Evolutionary conservation across 2,329 filamentous ascomycete genomes (phyloP).

Genomic region (Diaporthe sp.): DNA sequence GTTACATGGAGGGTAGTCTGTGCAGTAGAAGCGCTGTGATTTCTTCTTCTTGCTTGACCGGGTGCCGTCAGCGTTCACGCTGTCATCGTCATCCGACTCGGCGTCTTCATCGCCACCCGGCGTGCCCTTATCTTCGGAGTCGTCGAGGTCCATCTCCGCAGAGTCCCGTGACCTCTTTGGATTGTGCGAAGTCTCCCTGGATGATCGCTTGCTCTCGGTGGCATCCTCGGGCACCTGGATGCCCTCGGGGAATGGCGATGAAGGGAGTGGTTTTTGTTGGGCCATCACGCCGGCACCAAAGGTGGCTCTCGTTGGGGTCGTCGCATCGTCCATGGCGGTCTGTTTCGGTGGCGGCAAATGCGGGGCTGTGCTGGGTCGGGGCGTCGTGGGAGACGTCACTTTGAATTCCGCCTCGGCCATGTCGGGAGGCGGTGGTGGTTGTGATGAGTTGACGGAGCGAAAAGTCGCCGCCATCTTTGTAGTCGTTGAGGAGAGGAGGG

Average conservation of each 20-base stretch:
- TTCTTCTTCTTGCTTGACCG: conserved; percentile 94
- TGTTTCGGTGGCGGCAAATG: conserved; percentile 34
- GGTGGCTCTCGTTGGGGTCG: conserved; percentile 72
- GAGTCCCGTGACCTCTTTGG: conserved; percentile 71
- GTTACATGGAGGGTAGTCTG: conserved; percentile 92
- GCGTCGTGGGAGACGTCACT: conserved; percentile 52
- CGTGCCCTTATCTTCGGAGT: conserved; percentile 73
- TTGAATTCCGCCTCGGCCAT: conserved; percentile 62
- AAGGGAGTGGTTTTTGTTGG: conserved; percentile 64
- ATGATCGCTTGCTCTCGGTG: conserved; percentile 55
- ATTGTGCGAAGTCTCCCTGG: conserved; percentile 68
- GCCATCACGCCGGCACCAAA: conserved; percentile 55
- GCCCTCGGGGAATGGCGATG: conserved; percentile 61
- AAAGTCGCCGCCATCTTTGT: conserved; percentile 65
- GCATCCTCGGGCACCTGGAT: conserved; percentile 57
- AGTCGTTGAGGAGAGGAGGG: not conserved
- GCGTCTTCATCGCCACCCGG: conserved; percentile 57
- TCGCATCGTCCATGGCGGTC: conserved; percentile 55
- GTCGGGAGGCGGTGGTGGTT: conserved; percentile 51
- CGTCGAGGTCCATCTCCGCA: conserved; percentile 81
- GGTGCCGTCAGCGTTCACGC: conserved; percentile 70
- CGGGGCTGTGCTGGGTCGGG: conserved; percentile 49
- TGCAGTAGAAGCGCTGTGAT: conserved; percentile 95
- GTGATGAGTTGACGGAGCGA: conserved; percentile 68
- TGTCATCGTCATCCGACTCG: conserved; percentile 71